Conservation (phyloP, 1,139 yeast genomes). For the Taphrina confusa region DNA sequence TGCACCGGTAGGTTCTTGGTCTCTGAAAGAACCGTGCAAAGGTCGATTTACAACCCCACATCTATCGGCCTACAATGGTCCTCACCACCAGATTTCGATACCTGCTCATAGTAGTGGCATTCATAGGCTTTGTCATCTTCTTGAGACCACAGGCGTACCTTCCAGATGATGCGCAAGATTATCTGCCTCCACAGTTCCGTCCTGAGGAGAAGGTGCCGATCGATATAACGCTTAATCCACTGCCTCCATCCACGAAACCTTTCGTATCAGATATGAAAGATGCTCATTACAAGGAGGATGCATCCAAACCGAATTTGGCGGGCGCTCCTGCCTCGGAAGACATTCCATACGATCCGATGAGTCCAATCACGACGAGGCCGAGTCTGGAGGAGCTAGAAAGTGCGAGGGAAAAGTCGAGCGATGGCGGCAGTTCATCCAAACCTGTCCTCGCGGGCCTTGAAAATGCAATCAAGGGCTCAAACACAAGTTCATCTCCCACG, state of each 20-base stretch:
- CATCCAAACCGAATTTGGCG: not conserved
- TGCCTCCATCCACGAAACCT: not conserved
- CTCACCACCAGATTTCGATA: conserved; percentile 7
- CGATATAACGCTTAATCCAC: not conserved
- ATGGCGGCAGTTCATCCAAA: too few relatives aligned
- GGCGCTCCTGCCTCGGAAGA: not conserved
- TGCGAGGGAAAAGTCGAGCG: too few relatives aligned
- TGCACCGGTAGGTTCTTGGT: too few relatives aligned
- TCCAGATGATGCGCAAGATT: not conserved
- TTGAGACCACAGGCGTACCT: not conserved
- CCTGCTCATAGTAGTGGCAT: not conserved
- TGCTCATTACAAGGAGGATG: not conserved
- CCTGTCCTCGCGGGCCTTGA: too few relatives aligned
- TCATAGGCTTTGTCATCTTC: not conserved
- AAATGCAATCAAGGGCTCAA: too few relatives aligned
- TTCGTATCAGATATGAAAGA: not conserved
- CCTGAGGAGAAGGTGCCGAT: not conserved
- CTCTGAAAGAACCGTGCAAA: not conserved
- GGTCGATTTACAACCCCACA: not conserved
- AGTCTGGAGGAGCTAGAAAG: not conserved
- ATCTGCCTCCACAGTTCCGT: not conserved
- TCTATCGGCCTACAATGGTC: not conserved
- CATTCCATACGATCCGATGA: not conserved
- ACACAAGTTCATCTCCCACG: too few relatives aligned
- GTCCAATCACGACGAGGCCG: not conserved